Evolutionary conservation across 306 rosid species (phyloP).

Genomic region (Cucumis melo): DNA sequence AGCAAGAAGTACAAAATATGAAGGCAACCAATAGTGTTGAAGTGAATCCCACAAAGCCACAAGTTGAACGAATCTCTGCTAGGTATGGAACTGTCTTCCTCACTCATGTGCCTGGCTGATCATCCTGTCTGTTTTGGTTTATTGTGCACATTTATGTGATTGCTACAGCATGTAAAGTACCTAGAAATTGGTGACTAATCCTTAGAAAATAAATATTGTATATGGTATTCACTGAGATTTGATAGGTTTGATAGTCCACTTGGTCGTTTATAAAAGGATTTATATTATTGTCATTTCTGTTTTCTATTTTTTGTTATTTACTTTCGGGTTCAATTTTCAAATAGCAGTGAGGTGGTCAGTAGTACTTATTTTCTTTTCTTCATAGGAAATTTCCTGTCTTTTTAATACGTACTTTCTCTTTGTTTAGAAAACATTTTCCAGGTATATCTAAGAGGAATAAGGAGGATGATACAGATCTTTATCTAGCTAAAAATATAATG

Average conservation of each 20-base stretch:
- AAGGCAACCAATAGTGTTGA: slow-evolving; percentile 27
- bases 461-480: slow-evolving; percentile 73
- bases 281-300: neutral
- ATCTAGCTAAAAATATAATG: slow-evolving; percentile 71
- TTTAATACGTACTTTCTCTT: slow-evolving; percentile 3
- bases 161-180: neutral
- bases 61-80: slow-evolving; percentile 30
- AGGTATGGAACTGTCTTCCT: slow-evolving; percentile 26
- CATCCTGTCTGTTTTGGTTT: neutral
- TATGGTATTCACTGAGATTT: neutral
- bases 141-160: neutral
- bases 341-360: neutral
- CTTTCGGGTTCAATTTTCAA: neutral
- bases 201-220: neutral
- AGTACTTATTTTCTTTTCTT: neutral
- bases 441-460: slow-evolving; percentile 37
- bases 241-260: neutral
- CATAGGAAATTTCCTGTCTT: neutral
- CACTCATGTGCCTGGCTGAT: neutral
- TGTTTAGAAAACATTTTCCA: slow-evolving; percentile 30
- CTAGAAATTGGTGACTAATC: neutral
- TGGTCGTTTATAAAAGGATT: neutral
- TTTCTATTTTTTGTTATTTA: neutral
- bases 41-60: slow-evolving; percentile 23
- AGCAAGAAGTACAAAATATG: slow-evolving; percentile 64